Evolutionary conservation across 371 early-diverging fungal species (phyloP), one percentile per base, ranked within the genome.

Genomic region (Vairimorpha necatrix): DNA sequence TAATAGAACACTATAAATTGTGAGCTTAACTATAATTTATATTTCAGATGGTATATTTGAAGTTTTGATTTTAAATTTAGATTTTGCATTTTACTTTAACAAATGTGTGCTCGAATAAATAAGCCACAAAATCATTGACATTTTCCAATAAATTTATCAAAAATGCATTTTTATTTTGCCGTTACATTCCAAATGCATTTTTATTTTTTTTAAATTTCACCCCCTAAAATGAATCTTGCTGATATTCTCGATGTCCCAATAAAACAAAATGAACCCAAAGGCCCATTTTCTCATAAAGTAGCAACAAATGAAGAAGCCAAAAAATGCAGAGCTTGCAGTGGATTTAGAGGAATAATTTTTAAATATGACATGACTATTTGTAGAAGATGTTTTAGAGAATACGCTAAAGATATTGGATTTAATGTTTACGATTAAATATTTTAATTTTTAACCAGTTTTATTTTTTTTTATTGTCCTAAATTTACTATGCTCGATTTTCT

Each of bases 361-460:
- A 96, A 95, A 90, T 95, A 95, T 89, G 90, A 89, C 81, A 88
- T 99, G 78, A 91, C 94, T 90, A 88, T 98, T 83, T 99, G 99
- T 91, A 92, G 99, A 89, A 95, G 96, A 89, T 97, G 98, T 90
- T 96, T 97, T 92, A 94, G 96, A 88, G 94, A 96, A 89, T 91
- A 96, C 88, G 89, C 96, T 86, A 87, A 86, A 75, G 94, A 94
- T 86, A 96, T 99, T 88, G 99, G 99, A 81, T 95, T 97, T 89
- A 74, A 70, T 39, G 79, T 73, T 36, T 60, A 69, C n/a, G 77
- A 83, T 78, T 81, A 81, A 74, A 75, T 72, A 72, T 28, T 16
- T 56, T 56, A 42, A 42, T 16, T 42, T 42, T 66, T n/a, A n/a
- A n/a, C 60, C 36, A 42, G 32, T 32, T 30, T 54, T 34, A 26